Percentiles rank a stretch among this genome's conserved stretches.
Conservation (phyloP, 1,139 yeast genomes). For the Hansenula anomala region DNA sequence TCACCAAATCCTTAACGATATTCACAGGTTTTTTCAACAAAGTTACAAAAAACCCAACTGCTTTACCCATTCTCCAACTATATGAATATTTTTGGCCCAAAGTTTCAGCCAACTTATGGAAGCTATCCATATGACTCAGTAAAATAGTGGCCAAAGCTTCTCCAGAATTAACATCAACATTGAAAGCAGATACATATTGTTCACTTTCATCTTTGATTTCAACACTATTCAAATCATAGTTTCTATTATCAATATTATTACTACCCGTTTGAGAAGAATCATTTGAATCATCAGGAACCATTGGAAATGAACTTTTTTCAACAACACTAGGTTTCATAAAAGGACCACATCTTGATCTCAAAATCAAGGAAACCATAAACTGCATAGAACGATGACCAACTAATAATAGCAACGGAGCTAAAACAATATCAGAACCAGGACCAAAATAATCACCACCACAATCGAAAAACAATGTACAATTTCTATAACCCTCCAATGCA, state of each 20-base stretch:
- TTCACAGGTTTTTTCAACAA: conserved; percentile 33
- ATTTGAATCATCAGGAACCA: not conserved
- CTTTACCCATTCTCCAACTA: conserved; percentile 50
- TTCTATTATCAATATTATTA: conserved; percentile 14
- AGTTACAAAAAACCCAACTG: conserved; percentile 39
- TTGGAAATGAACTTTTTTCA: conserved; percentile 19
- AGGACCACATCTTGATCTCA: conserved; percentile 41
- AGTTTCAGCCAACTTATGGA: conserved; percentile 28
- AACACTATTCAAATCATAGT: conserved; percentile 13
- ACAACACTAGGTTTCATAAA: conserved; percentile 22
- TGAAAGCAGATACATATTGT: conserved; percentile 13
- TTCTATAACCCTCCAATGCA: conserved; percentile 36
- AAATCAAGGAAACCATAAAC: conserved; percentile 44
- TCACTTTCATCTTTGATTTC: conserved; percentile 13
- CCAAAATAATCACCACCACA: conserved; percentile 34
- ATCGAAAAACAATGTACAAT: conserved; percentile 32
- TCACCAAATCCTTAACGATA: conserved; percentile 17
- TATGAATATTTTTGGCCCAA: conserved; percentile 42
- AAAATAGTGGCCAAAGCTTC: conserved; percentile 30
- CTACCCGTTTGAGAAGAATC: conserved; percentile 13
- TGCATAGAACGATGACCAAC: conserved; percentile 48
- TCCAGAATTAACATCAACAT: conserved; percentile 27
- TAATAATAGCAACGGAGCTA: conserved; percentile 42
- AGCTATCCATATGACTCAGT: conserved; percentile 31
- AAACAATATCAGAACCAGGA: conserved; percentile 34